Percentiles rank a stretch among this genome's conserved stretches.
These are phyloP conservation scores for Leccinum truebloodii DNA, from an alignment of 768 basidiomycete species.

Conservation along the genomic window DNA sequence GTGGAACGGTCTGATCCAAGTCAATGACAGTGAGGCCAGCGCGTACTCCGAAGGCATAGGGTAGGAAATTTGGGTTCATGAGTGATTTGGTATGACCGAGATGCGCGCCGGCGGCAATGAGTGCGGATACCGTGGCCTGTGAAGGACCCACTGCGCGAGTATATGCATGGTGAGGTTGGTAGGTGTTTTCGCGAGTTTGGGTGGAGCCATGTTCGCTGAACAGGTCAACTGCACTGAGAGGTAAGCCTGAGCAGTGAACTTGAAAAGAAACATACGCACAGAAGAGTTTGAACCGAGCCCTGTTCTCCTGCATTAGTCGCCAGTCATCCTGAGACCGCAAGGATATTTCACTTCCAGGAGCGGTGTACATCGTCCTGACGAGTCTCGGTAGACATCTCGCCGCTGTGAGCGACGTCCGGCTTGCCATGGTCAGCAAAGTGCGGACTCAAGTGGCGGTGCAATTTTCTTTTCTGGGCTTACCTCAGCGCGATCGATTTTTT, in stretches of 20 bases:
- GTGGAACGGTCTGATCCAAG: conserved; percentile 89
- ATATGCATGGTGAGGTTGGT: conserved; percentile 70
- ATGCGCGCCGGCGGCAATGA: conserved; percentile 92
- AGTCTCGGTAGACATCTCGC: conserved; percentile 26
- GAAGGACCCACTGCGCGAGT: conserved; percentile 59
- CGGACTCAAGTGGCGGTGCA: conserved; percentile 32
- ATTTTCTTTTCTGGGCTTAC: conserved; percentile 45
- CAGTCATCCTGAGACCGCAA: conserved; percentile 62
- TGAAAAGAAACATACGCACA: conserved; percentile 42
- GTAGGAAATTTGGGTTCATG: conserved; percentile 87
- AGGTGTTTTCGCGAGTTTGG: conserved; percentile 64
- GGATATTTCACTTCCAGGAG: conserved; percentile 30
- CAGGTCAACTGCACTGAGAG: conserved; percentile 48
- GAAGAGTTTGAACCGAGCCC: conserved; percentile 55
- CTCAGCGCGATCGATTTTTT: conserved; percentile 51
- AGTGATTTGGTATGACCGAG: conserved; percentile 84
- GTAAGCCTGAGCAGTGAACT: conserved; percentile 12
- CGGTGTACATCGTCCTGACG: conserved; percentile 31
- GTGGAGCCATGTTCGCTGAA: conserved; percentile 78
- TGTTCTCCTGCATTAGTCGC: conserved; percentile 58
- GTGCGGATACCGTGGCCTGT: conserved; percentile 80
- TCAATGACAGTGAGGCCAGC: conserved; percentile 92
- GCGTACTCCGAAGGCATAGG: conserved; percentile 91
- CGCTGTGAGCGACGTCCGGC: conserved; percentile 24
- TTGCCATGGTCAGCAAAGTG: conserved; percentile 27